These are phyloP conservation scores for Sclerotiophoma versabilis DNA, from an alignment of 2,329 filamentous ascomycete genomes.

Conservation along the genomic window DNA sequence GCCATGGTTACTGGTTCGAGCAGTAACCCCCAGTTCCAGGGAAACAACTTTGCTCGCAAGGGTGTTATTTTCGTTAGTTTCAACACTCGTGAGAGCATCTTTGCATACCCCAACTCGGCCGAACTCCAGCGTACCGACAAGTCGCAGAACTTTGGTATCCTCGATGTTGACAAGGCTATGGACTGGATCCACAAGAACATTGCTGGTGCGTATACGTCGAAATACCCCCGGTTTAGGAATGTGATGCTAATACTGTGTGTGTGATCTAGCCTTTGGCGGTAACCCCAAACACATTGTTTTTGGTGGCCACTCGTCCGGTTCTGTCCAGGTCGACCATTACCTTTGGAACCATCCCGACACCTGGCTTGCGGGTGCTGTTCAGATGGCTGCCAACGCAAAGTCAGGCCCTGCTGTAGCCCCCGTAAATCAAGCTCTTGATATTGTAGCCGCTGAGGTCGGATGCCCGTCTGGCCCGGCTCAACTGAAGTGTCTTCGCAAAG, in stretches of 20 bases:
- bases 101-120: constrained; percentile 52
- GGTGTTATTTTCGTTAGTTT: constrained; percentile 36
- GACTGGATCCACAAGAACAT: constrained; percentile 49
- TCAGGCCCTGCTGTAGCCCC: constrained; percentile 33
- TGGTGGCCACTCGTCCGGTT: constrained; percentile 47
- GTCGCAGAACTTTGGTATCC: constrained; percentile 45
- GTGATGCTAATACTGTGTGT: neutral
- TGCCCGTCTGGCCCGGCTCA: constrained; percentile 30
- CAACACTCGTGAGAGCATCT: constrained; percentile 45
- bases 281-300: constrained; percentile 54
- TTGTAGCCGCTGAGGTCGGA: constrained; percentile 34
- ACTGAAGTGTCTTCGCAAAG: constrained; percentile 29
- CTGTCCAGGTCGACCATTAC: constrained; percentile 36
- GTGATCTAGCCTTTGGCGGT: constrained; percentile 45
- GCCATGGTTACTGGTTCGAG: constrained; percentile 51
- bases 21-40: constrained; percentile 53
- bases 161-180: constrained; percentile 49
- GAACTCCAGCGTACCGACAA: constrained; percentile 36
- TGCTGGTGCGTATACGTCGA: constrained; percentile 14
- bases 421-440: constrained; percentile 29
- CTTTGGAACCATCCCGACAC: constrained; percentile 36
- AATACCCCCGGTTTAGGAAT: neutral
- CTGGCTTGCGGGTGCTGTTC: constrained; percentile 28
- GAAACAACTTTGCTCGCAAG: constrained; percentile 47
- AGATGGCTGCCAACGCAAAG: constrained; percentile 37